A percentile compares a stretch with the other conserved stretches of the same genome.
phyloP scores from a whole-genome alignment of 768 basidiomycete species.

The Tylopilus rubrobrunneus region DNA sequence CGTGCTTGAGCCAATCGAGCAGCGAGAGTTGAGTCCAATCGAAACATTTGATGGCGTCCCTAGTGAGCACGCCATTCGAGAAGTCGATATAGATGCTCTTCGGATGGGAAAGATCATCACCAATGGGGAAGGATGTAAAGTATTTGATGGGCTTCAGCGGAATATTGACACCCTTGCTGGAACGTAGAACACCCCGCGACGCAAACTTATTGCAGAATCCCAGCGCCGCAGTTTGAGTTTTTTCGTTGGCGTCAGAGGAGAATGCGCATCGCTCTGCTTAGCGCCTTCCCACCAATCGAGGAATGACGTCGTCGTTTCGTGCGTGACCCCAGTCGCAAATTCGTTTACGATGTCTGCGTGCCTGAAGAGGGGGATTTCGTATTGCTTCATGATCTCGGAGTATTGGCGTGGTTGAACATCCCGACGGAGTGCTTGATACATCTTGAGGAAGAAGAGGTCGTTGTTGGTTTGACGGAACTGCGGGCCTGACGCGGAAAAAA shows the following conservation, averaged over 20 bases:
- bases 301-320: slow-evolving; percentile 8
- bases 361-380: slow-evolving; percentile 5
- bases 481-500: not conserved
- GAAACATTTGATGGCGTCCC: slow-evolving; percentile 8
- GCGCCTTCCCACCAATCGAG: slow-evolving; percentile 11
- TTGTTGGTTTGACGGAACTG: slow-evolving; percentile 7
- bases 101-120: slow-evolving; percentile 71
- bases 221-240: not conserved
- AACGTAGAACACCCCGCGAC: slow-evolving; percentile 34
- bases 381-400: slow-evolving; percentile 6
- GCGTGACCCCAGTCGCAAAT: slow-evolving; percentile 9
- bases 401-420: not conserved
- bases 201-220: slow-evolving; percentile 34
- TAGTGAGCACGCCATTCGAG: slow-evolving; percentile 50
- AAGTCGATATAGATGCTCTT: slow-evolving; percentile 67
- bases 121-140: slow-evolving; percentile 50
- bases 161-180: not conserved
- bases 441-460: slow-evolving; percentile 8
- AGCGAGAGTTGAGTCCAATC: too few species aligned
- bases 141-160: slow-evolving; percentile 58
- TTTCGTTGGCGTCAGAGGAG: not conserved
- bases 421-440: slow-evolving; percentile 3
- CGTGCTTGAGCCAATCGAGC: too few species aligned
- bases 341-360: slow-evolving; percentile 9
- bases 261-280: not conserved